Evolutionary conservation across 2,329 filamentous ascomycete genomes (phyloP).

Genomic region (Cladosporium sp.): DNA sequence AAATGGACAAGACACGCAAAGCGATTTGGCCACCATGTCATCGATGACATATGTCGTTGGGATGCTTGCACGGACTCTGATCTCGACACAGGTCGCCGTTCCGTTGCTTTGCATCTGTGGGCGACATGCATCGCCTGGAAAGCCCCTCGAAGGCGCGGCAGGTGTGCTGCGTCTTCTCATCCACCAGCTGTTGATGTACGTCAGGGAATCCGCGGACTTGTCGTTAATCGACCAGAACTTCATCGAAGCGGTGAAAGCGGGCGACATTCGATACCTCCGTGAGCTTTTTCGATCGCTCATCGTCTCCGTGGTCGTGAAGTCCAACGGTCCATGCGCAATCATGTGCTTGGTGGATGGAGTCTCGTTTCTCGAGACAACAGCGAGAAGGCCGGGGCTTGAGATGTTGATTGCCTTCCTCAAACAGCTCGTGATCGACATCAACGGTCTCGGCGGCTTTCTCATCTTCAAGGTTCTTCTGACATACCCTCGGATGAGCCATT

Average conservation of each 20-base stretch:
- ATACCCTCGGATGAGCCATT: constrained; percentile 1
- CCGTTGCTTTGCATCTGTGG: background rate
- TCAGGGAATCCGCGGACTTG: background rate
- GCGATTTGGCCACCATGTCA: background rate
- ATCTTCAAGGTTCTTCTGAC: constrained; percentile 2
- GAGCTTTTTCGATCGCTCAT: constrained; percentile 1
- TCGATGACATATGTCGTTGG: constrained; percentile 1
- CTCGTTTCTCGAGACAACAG: constrained; percentile 2
- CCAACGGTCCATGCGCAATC: background rate
- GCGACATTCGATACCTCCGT: constrained; percentile 3
- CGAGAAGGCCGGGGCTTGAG: background rate
- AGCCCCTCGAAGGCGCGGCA: constrained; percentile 5
- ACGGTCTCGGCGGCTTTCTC: background rate
- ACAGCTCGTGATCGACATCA: constrained; percentile 1
- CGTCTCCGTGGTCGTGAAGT: background rate
- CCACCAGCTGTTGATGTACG: background rate
- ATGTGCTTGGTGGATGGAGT: constrained; percentile 6
- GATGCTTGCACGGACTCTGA: background rate
- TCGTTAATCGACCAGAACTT: background rate
- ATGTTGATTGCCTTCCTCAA: background rate
- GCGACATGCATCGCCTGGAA: background rate
- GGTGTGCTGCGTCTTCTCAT: constrained; percentile 2
- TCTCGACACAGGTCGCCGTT: background rate
- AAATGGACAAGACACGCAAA: background rate
- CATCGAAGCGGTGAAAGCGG: background rate